phyloP scores from a whole-genome alignment of 2,329 filamentous ascomycete species.

The Chaetomium strumarium region DNA sequence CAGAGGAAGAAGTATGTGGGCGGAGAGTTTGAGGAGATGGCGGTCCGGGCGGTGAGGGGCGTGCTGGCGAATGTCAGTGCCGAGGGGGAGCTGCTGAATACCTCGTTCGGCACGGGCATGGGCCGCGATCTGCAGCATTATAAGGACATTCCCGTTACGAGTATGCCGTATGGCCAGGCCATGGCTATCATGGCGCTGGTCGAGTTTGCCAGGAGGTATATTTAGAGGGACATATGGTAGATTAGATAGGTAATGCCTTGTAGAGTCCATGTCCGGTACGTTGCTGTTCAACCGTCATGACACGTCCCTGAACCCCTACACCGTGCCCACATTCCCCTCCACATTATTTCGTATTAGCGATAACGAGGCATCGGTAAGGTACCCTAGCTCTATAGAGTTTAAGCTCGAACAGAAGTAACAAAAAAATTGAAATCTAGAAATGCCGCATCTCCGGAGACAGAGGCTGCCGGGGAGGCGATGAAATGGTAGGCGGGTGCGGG shows the following conservation, averaged over 20 bases:
- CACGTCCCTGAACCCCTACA: no score
- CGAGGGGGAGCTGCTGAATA: constrained; percentile 65
- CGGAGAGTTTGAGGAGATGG: constrained; percentile 53
- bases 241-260: no score
- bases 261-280: no score
- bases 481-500: neutral
- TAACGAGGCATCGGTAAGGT: no score
- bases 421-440: no score
- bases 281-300: no score
- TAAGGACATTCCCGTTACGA: constrained; percentile 67
- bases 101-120: constrained; percentile 76
- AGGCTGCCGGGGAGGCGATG: neutral
- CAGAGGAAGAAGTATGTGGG: constrained; percentile 64
- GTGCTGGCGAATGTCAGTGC: constrained; percentile 60
- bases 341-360: no score
- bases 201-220: constrained; percentile 61
- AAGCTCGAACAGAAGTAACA: no score
- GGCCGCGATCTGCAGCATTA: constrained; percentile 69
- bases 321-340: no score
- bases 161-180: constrained; percentile 79
- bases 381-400: no score
- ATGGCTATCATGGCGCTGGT: constrained; percentile 80
- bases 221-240: constrained; percentile 9
- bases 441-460: neutral
- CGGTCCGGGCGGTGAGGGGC: constrained; percentile 59